These are phyloP conservation scores for Backusella australiensis DNA, from an alignment of 192 early-diverging fungal species.

Conservation along the genomic window DNA sequence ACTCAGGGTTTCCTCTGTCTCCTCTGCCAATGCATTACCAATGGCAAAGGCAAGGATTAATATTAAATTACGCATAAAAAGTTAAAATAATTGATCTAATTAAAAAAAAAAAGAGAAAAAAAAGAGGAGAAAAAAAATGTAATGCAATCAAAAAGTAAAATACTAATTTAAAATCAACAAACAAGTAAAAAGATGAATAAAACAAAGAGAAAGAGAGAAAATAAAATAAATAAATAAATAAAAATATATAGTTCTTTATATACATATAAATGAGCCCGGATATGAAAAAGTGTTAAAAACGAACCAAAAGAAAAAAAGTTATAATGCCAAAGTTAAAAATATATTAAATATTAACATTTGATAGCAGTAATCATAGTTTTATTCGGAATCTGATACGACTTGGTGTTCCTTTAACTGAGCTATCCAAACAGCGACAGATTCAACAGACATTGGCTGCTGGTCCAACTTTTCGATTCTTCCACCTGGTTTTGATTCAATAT, in stretches of 20 bases:
- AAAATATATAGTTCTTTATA: neutral
- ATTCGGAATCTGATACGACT: neutral
- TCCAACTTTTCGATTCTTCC: slow-evolving; percentile 10
- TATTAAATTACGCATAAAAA: neutral
- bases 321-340: neutral
- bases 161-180: slow-evolving; percentile 1
- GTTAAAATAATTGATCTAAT: neutral
- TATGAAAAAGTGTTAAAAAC: neutral
- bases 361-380: neutral
- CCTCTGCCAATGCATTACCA: neutral
- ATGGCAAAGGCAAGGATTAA: neutral
- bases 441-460: neutral
- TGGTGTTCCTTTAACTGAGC: slow-evolving; percentile 19
- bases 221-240: neutral
- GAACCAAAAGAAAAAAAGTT: neutral
- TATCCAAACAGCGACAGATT: slow-evolving; percentile 24
- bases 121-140: neutral
- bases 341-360: neutral
- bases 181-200: neutral
- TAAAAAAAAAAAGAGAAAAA: neutral
- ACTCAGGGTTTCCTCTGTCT: neutral
- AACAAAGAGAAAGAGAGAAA: neutral
- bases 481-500: slow-evolving; percentile 12
- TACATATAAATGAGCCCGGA: neutral
- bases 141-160: neutral